These are phyloP conservation scores for Rhizopogon salebrosus DNA, from an alignment of 768 basidiomycete genomes.

Conservation along the genomic window DNA sequence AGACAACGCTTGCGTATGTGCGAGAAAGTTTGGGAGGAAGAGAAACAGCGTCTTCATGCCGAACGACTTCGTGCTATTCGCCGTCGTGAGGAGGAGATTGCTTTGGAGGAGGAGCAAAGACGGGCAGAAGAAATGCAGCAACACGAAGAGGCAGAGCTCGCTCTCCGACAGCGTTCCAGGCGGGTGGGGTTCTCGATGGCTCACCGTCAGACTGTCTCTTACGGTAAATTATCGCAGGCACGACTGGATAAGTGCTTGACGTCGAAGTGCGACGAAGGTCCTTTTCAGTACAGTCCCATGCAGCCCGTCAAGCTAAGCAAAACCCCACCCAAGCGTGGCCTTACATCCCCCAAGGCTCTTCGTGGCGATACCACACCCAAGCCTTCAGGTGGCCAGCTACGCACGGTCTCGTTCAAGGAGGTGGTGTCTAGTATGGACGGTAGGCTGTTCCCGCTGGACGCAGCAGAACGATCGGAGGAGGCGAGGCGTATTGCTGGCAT, in stretches of 20 bases:
- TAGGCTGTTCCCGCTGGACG: constrained; percentile 44
- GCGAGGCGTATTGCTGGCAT: constrained; percentile 24
- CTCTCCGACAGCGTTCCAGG: constrained; percentile 10
- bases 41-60: constrained; percentile 37
- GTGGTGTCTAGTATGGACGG: constrained; percentile 57
- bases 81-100: constrained; percentile 27
- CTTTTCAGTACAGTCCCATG: constrained; percentile 31
- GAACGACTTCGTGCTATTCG: constrained; percentile 31
- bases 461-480: constrained; percentile 26
- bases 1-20: constrained; percentile 38
- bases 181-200: constrained; percentile 13
- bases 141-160: constrained; percentile 4
- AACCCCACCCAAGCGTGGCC: constrained; percentile 14
- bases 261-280: constrained; percentile 16
- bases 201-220: not conserved
- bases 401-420: constrained; percentile 48
- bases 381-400: constrained; percentile 17
- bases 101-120: constrained; percentile 20
- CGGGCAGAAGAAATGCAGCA: constrained; percentile 16
- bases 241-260: constrained; percentile 8
- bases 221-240: constrained; percentile 9
- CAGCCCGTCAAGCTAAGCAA: constrained; percentile 16
- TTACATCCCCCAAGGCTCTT: constrained; percentile 5
- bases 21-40: constrained; percentile 44
- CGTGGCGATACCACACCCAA: constrained; percentile 4